Evolutionary conservation across 2,329 filamentous ascomycete species (phyloP), one percentile per base, ranked within the genome.

Genomic region (Botrytis porri): DNA sequence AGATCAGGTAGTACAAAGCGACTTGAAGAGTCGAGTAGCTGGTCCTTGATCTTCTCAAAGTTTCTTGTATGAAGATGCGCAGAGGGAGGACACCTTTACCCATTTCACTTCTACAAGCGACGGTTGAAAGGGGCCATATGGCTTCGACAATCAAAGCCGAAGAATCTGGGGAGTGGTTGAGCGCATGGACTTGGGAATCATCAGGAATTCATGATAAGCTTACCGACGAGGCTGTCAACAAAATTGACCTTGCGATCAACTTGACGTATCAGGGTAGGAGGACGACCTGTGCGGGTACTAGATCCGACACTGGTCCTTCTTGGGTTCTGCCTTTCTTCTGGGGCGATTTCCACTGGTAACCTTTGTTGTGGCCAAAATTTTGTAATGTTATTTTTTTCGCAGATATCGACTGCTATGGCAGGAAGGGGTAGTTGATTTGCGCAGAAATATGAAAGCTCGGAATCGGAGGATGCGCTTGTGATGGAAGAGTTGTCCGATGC

Each of bases 11-110:
- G 83, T 98, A 99, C 75, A 99, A 86, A 39, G 96, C 95, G 74
- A 99, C 96, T 84, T 98, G 96, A 71, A 99, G 86, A 43, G 96
- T 99, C 74, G 95, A 98, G 84, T 98, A 99, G 84, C 95, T 98
- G 61, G 96, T 97, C 79, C 95, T 91, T 74, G 96, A 99, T 79
- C 96, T 90, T 78, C 95, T 93, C 77, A 99, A 87, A 32, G 96
- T 98, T 86, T 98, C 96, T 83, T 98, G 95, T 79, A 99, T 98
- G 82, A 98, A 99, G 71, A 92, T 97, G 77, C 95, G 93, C 79
- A 99, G 87, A 74, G 95, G 95, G 77, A 99, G 85, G 75, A 98
- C 93, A 70, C 92, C 90, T 81, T 92, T 93, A 74, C 89, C 90
- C 76, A 88, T 85, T 80, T 95, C 93, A 78, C 87, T 90, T 79